Conservation (phyloP, 257 asterid genomes). For the Phtheirospermum japonicum region DNA sequence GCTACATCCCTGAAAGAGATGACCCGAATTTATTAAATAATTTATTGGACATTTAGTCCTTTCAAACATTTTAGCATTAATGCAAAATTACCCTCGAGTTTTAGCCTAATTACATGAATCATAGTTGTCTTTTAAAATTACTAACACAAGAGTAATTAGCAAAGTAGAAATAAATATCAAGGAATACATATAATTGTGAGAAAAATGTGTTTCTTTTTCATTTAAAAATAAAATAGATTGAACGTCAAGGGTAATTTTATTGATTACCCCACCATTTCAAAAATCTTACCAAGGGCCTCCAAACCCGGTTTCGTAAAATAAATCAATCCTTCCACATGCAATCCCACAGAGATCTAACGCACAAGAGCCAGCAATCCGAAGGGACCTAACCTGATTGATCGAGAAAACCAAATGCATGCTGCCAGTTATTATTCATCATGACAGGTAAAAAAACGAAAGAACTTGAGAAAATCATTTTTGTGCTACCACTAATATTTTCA, state of each 20-base stretch:
- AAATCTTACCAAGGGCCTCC: constrained; percentile 73
- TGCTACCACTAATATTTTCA: not conserved
- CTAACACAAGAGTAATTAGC: too few relatives aligned
- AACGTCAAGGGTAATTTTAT: too few relatives aligned
- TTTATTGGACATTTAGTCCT: too few relatives aligned
- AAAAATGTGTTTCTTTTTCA: too few relatives aligned
- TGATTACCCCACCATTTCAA: not conserved
- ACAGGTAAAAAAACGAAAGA: not conserved
- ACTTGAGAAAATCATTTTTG: not conserved
- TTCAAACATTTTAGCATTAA: not conserved
- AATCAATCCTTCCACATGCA: constrained; percentile 75
- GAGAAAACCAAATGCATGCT: constrained; percentile 1
- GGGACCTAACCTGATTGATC: constrained; percentile 61
- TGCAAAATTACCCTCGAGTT: not conserved
- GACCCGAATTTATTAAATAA: constrained; percentile 20
- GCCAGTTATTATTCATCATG: not conserved
- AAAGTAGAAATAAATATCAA: too few relatives aligned
- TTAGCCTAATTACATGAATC: too few relatives aligned
- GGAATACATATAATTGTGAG: too few relatives aligned
- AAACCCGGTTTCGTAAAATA: constrained; percentile 57
- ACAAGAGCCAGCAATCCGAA: constrained; percentile 79
- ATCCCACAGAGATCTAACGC: constrained; percentile 76
- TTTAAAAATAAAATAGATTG: too few relatives aligned
- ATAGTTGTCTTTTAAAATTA: too few relatives aligned
- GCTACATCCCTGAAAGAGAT: constrained; percentile 66